phyloP scores from a whole-genome alignment of 1,284 basidiomycete genomes.

The Blastosporella zonata region DNA sequence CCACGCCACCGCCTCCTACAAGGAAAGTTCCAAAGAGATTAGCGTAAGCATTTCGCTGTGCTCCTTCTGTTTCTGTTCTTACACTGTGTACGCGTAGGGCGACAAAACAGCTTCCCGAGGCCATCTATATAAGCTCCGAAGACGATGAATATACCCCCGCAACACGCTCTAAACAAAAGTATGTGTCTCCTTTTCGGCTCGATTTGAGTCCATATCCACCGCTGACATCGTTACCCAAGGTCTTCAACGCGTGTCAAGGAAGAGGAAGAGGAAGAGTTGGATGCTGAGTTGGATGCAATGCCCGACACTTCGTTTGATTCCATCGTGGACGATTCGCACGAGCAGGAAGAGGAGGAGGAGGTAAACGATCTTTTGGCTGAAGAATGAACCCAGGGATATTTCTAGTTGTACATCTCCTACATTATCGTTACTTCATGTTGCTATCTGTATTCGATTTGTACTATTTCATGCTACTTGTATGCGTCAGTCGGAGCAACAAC shows the following conservation, averaged over 20 bases:
- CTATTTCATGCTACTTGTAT: background rate
- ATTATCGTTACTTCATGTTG: background rate
- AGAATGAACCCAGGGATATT: conserved; percentile 8
- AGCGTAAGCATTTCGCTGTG: conserved; percentile 30
- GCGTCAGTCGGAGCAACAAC: background rate
- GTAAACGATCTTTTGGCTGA: conserved; percentile 36
- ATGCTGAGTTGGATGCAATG: conserved; percentile 28
- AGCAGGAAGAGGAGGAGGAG: conserved; percentile 39
- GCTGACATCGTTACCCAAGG: background rate
- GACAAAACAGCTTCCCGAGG: conserved; percentile 29
- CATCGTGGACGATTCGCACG: conserved; percentile 33
- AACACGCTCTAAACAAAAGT: conserved; percentile 17
- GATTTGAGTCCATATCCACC: background rate
- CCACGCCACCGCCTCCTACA: conserved; percentile 29
- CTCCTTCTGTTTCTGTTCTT: background rate
- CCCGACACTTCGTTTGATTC: conserved; percentile 31
- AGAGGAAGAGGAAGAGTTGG: conserved; percentile 29
- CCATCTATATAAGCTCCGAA: conserved; percentile 35
- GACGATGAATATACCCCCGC: conserved; percentile 27
- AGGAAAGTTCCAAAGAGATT: conserved; percentile 42
- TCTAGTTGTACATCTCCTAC: background rate
- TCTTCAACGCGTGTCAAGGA: conserved; percentile 18
- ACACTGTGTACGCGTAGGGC: conserved; percentile 26
- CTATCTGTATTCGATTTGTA: conserved; percentile 3
- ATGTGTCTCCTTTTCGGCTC: background rate